Evolutionary conservation across 352 stramenopile species (phyloP), one percentile per base, ranked within the genome.

Genomic region (Plasmopara viticola): DNA sequence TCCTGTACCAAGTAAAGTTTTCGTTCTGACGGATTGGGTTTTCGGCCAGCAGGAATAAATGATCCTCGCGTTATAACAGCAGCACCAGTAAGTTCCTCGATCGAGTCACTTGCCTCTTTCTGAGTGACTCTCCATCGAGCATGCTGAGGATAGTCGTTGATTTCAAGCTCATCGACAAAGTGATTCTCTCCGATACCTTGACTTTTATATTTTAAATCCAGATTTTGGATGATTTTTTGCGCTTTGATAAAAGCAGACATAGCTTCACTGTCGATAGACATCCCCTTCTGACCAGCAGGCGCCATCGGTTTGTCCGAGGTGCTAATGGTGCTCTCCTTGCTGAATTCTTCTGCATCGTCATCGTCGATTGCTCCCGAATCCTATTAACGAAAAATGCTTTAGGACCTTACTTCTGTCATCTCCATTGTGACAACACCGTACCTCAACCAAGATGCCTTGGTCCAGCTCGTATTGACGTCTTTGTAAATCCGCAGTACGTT

Each of bases 111-210:
- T 31, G 84, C 78, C 25, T 96, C 86, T 51, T 92, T 94, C 45
- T 94, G 84, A 20, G 81, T 90, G 43, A 95, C 84, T 44, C 78
- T 89, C 71, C 78, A 95, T 10, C 89, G 77, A 47, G 88, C 91
- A 57, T 96, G 84, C 62, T 95, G 79, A 4, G 91, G 90, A 62
- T 97, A 97, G 52, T 97, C 91, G 62, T 97, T 97, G 66, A 97
- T 97, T 57, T 96, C 90, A 14, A 97, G 68, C 55, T 97, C 89
- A 57, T 96, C 84, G 9, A 75, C 68, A 50, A 94, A 96, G 51
- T 95, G 82, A 33, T 72, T 74, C 42, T 90, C 70, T 31, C 62
- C 62, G 18, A 48, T 55, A 14, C 72, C 69, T 49, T 79, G 80
- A 35, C 78, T 60, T 52, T 86, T 87, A 62, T 86, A 90, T 53